Base-by-base conservation (phyloP, 768 basidiomycete genomes). In the Albatrellus ellisii region DNA sequence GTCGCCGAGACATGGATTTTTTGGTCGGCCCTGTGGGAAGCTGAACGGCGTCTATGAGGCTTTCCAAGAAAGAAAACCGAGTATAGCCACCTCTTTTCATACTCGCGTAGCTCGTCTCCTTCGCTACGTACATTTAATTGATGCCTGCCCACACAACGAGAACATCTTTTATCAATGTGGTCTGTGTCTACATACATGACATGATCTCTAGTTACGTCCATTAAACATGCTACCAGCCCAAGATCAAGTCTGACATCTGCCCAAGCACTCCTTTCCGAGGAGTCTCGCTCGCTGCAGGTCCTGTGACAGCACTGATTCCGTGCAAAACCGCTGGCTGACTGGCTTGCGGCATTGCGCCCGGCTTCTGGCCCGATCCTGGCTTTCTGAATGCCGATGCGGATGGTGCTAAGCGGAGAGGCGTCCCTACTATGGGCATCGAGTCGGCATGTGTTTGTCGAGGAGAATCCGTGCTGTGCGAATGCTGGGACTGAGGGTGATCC, bases 221-320 rank as follows among this genome's bases (percentile, higher is more conserved):
- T 9, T 8, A 20, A 14, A 38, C 12, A 9, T 2, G 22, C 36
- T 73, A 87, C 83, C 83, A 87, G 12, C 83, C 83, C 55, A 85
- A 87, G 36, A 88, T 77, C 48, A 85, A 56, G 63, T 88, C 84
- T 10, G 79, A 77, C 40, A 87, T 74, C 58, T 83, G 81, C 11
- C 80, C 80, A 10, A 86, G 47, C 49, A 85, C 53, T 6, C 77
- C 69, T 55, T 76, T 85, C 46, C 53, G 69, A 7, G 70, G 65
- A 4, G 59, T 59, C 32, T 61, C 56, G 50, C 51, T 47, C 17
- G 39, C 41, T 7, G 39, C 45, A 2, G 35, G 51, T 45, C 15
- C 15, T 10, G 12, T 8, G 21, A 12, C 26, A n/a, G 14, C 29
- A 15, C 12, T 12, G n/a, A 14, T 10, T 31, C 43, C 49, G 39